A percentile compares a stretch with the other conserved stretches of the same genome.
Evolutionary conservation across 805 yeast species (phyloP).

Genomic region (Komagataella mondaviorum): DNA sequence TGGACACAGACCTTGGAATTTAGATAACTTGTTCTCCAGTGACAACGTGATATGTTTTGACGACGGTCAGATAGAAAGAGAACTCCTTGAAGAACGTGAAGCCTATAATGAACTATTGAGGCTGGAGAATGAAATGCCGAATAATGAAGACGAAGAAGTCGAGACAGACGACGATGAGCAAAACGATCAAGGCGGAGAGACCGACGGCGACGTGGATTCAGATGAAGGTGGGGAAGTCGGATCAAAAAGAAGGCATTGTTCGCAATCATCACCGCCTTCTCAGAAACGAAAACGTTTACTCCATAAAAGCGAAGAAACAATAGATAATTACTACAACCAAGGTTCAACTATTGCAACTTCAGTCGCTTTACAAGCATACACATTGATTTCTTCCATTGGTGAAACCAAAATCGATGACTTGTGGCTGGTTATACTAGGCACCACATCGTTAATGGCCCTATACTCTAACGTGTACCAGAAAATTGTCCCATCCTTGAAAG

Average conservation of each 20-base stretch:
- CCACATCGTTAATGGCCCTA: constrained; percentile 63
- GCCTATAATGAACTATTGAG: constrained; percentile 48
- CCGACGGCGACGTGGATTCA: constrained; percentile 14
- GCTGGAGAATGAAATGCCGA: constrained; percentile 21
- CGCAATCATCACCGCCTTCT: constrained; percentile 13
- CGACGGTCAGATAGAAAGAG: constrained; percentile 64
- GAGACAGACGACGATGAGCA: constrained; percentile 16
- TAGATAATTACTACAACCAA: constrained; percentile 70
- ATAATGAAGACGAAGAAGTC: constrained; percentile 20
- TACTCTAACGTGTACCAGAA: constrained; percentile 65
- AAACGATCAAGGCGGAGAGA: constrained; percentile 18
- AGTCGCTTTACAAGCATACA: constrained; percentile 65
- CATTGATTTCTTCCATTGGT: constrained; percentile 69
- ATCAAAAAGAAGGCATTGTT: constrained; percentile 16
- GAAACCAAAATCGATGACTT: constrained; percentile 57
- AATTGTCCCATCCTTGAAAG: constrained; percentile 60
- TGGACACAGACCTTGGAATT: constrained; percentile 93
- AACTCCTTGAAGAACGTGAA: constrained; percentile 36
- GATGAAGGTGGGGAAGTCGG: constrained; percentile 17
- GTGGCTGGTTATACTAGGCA: constrained; percentile 86
- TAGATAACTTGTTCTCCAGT: constrained; percentile 84
- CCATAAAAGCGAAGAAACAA: constrained; percentile 31
- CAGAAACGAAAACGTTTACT: constrained; percentile 27
- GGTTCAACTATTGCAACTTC: constrained; percentile 75
- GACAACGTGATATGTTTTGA: constrained; percentile 70